Base-by-base conservation (phyloP, 768 basidiomycete genomes). In the Russula griseocarnosa region DNA sequence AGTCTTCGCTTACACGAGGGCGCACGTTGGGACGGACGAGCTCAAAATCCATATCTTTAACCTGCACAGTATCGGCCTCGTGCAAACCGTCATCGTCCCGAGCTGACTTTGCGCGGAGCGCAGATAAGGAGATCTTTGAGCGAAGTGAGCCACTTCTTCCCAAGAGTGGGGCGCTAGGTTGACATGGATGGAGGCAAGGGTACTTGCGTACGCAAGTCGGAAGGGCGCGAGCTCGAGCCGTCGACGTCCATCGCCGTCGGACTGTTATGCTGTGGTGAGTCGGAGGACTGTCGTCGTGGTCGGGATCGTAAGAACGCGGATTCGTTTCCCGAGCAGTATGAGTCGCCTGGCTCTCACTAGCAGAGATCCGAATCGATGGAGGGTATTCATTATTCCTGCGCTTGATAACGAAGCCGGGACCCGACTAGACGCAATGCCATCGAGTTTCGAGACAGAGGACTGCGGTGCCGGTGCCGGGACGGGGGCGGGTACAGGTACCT, bases 21-120 rank as follows among this genome's bases (percentile, higher is more conserved):
- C 76, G 76, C 13, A 87, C 66, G n/a, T 75, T 78, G 0, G 90
- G 90, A 26, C 82, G 78, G 38, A 92, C 79, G 16, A 92, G 81
- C 74, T 91, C 87, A 67, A 93, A 92, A 67, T 92, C 90, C 79
- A 86, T 86, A 71, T 92, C 87, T 71, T 88, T 77, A 9, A 92
- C 86, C 60, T 92, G 90, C 6, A 91, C 79, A 1, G 82, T 83
- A 67, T 88, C 69, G 11, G 59, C 60, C 18, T 70, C 72, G 9
- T 72, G 70, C 7, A 58, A 61, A 7, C 73, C 71, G 3, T 26
- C 75, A 73, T 77, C 79, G 24, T 73, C 24, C 58, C 71, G 73
- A 55, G 60, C 24, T 6, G 67, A 68, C 66, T 73, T 78, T n/a
- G 82, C 74, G 16, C 86, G 80, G 6, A 91, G 76, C 55, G 82